Evolutionary conservation across 257 asterid genomes (phyloP), one percentile per base, ranked within the genome.

Genomic region (Penstemon barbatus): DNA sequence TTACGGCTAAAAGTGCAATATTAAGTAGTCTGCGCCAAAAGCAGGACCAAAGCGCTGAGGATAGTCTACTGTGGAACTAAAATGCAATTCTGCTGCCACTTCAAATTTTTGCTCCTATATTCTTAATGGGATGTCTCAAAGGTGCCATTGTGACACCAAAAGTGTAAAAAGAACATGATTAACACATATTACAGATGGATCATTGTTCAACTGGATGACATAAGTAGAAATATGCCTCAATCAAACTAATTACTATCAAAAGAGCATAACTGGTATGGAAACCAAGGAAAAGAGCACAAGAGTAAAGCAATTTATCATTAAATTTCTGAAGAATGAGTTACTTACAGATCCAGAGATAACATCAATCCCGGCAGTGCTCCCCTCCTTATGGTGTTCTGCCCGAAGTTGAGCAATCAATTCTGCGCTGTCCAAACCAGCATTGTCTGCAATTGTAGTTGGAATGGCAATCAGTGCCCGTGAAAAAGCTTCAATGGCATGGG

Each of bases 401-500:
- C 96, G 96, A 67, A 93, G 96, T 68, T 83, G 96, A 57, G 97
- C 89, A 40, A 93, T 61, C 82, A 90, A 74, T 76, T 90, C 96
- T 51, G 97, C 96, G 54, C 96, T 86, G 77, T 92, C 96, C 74
- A 90, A 73, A 72, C 90, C 97, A 25, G 98, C 96, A 78, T 88
- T 92, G 80, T 93, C 98, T 6, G 96, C 96, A 64, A 93, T 90
- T 74, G 78, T 88, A 7, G 95, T 93, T 8, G 96, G 98, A 75
- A 93, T 88, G 68, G 96, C 87, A 64, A 79, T 69, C 61, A 88
- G 96, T 38, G 99, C 95, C 12, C 85, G 83, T 58, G 97, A 84
- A 80, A 90, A 93, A 11, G 98, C 96, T 75, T 93, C 97, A 70
- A 90, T 93, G 48, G 97, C 95, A 66, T 84, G 96, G 52, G 98